Percentiles rank a stretch among this genome's conserved stretches.
These are phyloP conservation scores for Adansonia grandidieri DNA, from an alignment of 441 rosid species.

Conservation along the genomic window DNA sequence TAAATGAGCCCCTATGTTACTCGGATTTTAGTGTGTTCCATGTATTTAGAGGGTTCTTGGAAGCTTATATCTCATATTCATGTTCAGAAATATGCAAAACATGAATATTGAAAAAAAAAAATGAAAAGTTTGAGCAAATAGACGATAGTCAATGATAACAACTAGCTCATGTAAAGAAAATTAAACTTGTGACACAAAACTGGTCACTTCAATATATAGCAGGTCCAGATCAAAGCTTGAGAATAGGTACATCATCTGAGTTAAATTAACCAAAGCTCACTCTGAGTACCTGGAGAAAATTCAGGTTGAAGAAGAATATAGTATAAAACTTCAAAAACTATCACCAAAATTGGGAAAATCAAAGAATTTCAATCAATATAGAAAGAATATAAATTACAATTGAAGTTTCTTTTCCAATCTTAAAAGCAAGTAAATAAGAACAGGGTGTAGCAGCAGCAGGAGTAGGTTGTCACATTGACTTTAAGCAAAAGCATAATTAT, in stretches of 20 bases:
- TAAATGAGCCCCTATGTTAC: background rate
- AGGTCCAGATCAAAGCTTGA: background rate
- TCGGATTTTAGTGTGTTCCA: too few species aligned
- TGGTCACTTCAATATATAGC: background rate
- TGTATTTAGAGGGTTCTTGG: too few species aligned
- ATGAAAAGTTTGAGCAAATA: too few species aligned
- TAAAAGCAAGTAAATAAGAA: slow-evolving; percentile 6
- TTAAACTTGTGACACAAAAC: background rate
- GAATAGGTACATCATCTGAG: background rate
- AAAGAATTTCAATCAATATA: background rate
- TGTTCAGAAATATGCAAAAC: too few species aligned
- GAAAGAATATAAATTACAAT: background rate
- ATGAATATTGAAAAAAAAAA: too few species aligned
- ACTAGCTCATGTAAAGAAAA: background rate
- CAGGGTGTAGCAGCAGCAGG: background rate
- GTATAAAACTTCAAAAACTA: background rate
- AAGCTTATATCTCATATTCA: too few species aligned
- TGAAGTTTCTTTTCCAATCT: background rate
- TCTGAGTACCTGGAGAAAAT: background rate
- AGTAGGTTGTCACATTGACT: background rate
- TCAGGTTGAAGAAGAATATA: background rate
- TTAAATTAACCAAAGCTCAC: slow-evolving; percentile 3
- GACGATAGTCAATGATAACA: background rate
- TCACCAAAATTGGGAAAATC: background rate
- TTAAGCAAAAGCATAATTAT: slow-evolving; percentile 8